Evolutionary conservation across 2,329 filamentous ascomycete species (phyloP).

Genomic region (Davidsoniella neocaledoniae): DNA sequence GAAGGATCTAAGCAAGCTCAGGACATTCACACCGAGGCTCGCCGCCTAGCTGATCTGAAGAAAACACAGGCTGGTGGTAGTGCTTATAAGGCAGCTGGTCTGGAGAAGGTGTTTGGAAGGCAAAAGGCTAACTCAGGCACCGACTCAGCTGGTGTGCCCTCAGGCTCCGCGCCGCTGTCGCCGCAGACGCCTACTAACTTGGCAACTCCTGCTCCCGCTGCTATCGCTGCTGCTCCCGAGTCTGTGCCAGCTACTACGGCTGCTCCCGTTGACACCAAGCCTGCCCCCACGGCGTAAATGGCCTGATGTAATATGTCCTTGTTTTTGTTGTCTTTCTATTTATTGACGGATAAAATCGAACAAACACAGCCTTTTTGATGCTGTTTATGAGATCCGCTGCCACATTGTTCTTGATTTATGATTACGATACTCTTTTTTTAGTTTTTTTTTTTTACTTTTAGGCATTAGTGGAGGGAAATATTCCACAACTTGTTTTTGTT

Average conservation of each 20-base stretch:
- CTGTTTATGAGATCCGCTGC: too few relatives aligned
- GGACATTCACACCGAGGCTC: constrained; percentile 85
- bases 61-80: constrained; percentile 42
- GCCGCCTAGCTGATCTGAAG: constrained; percentile 78
- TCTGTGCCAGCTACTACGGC: neutral
- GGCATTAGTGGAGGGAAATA: too few relatives aligned
- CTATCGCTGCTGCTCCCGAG: constrained; percentile 14
- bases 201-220: constrained; percentile 4
- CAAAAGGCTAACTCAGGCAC: constrained; percentile 20
- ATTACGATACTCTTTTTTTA: too few relatives aligned
- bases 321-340: neutral
- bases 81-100: constrained; percentile 40
- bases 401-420: too few relatives aligned
- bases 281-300: neutral
- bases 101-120: constrained; percentile 41
- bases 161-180: constrained; percentile 6
- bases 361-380: too few relatives aligned
- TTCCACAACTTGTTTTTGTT: too few relatives aligned
- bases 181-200: constrained; percentile 4
- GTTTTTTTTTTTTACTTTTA: too few relatives aligned
- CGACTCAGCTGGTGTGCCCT: constrained; percentile 12
- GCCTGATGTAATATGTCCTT: neutral
- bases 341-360: neutral
- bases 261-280: neutral
- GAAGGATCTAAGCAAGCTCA: constrained; percentile 74